These are phyloP conservation scores for Botrytis tulipae DNA, from an alignment of 2,329 filamentous ascomycete genomes.

Conservation along the genomic window DNA sequence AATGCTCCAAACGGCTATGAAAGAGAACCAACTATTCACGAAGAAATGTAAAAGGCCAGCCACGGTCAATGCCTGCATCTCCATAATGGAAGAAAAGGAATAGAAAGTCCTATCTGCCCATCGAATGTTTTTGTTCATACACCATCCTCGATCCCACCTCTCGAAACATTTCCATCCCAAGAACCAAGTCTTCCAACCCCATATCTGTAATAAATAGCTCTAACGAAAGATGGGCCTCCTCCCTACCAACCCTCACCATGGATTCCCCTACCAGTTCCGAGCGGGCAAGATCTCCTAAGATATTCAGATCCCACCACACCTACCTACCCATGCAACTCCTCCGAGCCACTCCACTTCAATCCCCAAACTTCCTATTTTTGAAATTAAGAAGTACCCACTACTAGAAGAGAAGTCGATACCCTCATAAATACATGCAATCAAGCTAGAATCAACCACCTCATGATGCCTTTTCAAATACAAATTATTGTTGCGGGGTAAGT, in stretches of 20 bases:
- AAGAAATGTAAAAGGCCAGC: background rate
- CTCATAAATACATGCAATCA: background rate
- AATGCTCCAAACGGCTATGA: too few relatives aligned
- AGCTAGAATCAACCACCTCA: background rate
- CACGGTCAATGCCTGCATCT: background rate
- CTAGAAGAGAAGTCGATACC: background rate
- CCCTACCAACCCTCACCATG: background rate
- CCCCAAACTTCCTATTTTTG: background rate
- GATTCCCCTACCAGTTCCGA: background rate
- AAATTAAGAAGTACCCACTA: background rate
- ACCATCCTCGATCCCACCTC: background rate
- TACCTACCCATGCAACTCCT: background rate
- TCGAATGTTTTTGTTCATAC: background rate
- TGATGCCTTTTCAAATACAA: background rate
- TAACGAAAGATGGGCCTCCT: background rate
- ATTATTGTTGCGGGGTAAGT: conserved; percentile 24
- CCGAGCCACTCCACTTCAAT: background rate
- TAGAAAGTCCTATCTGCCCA: background rate
- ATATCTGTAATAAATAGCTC: background rate
- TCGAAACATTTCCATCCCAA: too few relatives aligned
- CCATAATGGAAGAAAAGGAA: background rate
- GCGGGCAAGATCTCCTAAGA: background rate
- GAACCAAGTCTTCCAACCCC: background rate
- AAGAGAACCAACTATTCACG: too few relatives aligned
- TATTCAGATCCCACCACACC: background rate